phyloP scores from a whole-genome alignment of 164 flowering plant genomes.

The Stephania cephalantha region DNA sequence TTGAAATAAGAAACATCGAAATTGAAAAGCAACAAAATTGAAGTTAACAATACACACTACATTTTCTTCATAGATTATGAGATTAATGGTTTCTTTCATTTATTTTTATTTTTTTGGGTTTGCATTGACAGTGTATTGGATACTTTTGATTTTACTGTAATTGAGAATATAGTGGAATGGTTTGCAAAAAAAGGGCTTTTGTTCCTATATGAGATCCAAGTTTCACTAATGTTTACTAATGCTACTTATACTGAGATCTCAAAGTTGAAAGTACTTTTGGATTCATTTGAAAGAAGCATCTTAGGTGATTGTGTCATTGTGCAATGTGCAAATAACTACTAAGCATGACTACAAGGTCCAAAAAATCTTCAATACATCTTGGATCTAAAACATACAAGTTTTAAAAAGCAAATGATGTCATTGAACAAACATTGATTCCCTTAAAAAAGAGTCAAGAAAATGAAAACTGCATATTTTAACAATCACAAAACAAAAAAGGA shows the following conservation, averaged over 20 bases:
- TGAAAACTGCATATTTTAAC: too few relatives aligned
- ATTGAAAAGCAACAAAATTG: too few relatives aligned
- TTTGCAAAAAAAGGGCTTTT: neutral
- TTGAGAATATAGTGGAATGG: neutral
- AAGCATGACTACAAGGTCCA: too few relatives aligned
- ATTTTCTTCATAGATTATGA: constrained; percentile 3
- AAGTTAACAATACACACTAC: too few relatives aligned
- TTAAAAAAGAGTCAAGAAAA: too few relatives aligned
- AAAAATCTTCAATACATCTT: too few relatives aligned
- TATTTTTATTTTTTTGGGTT: neutral
- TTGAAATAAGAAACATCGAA: too few relatives aligned
- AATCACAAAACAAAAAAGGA: too few relatives aligned
- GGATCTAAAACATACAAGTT: too few relatives aligned
- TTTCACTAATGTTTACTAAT: neutral
- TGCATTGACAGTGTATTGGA: constrained; percentile 14
- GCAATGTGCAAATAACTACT: too few relatives aligned
- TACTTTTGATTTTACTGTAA: neutral
- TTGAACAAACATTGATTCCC: too few relatives aligned
- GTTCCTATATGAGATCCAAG: neutral
- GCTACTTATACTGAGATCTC: neutral
- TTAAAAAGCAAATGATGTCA: too few relatives aligned
- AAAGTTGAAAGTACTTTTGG: neutral
- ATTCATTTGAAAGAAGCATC: neutral
- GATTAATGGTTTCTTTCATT: constrained; percentile 4
- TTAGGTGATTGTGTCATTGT: neutral